Evolutionary conservation across 2,329 filamentous ascomycete genomes (phyloP), one percentile per base, ranked within the genome.

Genomic region (Teratosphaeria nubilosa): DNA sequence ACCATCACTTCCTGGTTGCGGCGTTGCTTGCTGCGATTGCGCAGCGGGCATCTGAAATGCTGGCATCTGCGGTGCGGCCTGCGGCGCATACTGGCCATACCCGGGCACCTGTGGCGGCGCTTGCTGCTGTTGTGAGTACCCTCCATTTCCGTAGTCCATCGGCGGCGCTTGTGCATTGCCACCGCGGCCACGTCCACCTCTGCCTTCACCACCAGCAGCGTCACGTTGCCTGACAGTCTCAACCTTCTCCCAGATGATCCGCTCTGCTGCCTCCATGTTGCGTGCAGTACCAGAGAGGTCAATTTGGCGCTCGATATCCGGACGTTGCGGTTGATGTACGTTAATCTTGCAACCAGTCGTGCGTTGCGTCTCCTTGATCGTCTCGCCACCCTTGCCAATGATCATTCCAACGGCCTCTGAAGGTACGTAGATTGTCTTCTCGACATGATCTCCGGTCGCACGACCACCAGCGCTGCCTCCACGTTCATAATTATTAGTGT

Each of bases 331-430:
- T 67, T 89, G 88, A 32, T 89, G 88, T 27, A 96, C 91, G 68
- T 96, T 96, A 78, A 96, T 95, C 77, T 95, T 95, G 81, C 91
- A 96, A 52, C 89, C 88, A 5, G 90, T 94, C 32, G 78, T 82
- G 69, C 85, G 87, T 73, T 96, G 91, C 86, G 96, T 95, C 65
- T 95, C 90, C 64, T 91, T 90, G 70, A 96, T 96, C 0, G 91
- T 95, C 76, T 96, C 91, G 63, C 91, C 91, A 58, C 90, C 81
- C 78, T 95, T 95, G 63, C 91, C 91, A 61, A 96, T 96, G 64
- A 96, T 95, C 91, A 96, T 96, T 60, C 91, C 91, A 57, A 96
- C 91, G 5, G 91, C 88, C 71, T 96, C 91, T 24, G 90, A 92
- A 13, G 91, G 91, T 10, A 96, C 90, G 65, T 84, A 86, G 62